These are phyloP conservation scores for Chlamydomonas sp. DNA, from an alignment of 139 green algal species.

Conservation along the genomic window DNA sequence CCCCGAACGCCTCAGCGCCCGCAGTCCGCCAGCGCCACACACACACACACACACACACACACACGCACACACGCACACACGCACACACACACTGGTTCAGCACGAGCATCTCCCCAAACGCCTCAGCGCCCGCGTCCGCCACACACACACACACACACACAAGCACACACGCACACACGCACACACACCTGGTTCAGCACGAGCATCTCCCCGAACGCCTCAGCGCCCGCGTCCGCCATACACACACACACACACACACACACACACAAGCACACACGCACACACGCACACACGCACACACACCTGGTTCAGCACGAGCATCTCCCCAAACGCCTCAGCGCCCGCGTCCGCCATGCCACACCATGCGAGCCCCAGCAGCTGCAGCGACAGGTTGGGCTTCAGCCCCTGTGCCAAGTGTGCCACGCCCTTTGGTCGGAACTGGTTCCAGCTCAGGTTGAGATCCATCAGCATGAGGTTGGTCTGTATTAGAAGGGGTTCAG, in stretches of 20 bases:
- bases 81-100: no score
- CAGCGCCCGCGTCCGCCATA: slow-evolving; percentile 19
- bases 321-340: slow-evolving; percentile 23
- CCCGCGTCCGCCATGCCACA: slow-evolving; percentile 37
- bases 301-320: slow-evolving; percentile 30
- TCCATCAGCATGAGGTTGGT: slow-evolving; percentile 30
- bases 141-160: no score
- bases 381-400: slow-evolving; percentile 37
- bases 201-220: slow-evolving; percentile 20
- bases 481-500: slow-evolving; percentile 8
- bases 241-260: no score
- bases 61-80: no score
- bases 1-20: no score
- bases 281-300: no score
- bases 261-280: no score
- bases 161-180: no score
- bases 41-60: no score
- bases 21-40: no score
- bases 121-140: no score
- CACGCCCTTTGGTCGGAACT: slow-evolving; percentile 39
- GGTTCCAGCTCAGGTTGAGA: slow-evolving; percentile 46
- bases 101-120: no score
- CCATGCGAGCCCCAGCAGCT: slow-evolving; percentile 33
- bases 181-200: slow-evolving; percentile 31
- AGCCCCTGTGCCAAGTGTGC: slow-evolving; percentile 36